These are phyloP conservation scores for Kernera saxatilis DNA, from an alignment of 345 rosid genomes.

Conservation along the genomic window DNA sequence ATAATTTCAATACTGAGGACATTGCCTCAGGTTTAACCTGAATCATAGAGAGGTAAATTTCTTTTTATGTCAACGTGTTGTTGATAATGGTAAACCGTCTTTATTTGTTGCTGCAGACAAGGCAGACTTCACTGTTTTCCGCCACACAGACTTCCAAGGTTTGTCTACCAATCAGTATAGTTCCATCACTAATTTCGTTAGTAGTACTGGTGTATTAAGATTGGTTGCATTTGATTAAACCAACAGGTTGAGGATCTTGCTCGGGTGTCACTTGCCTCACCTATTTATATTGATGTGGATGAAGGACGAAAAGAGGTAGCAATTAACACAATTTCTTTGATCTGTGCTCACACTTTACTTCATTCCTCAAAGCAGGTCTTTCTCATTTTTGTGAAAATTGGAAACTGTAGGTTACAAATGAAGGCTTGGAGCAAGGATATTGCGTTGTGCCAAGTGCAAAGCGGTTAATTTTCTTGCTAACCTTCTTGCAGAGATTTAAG, in stretches of 20 bases:
- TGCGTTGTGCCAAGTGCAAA: slow-evolving; percentile 79
- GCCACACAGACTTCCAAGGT: slow-evolving; percentile 96
- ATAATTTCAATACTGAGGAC: neutral
- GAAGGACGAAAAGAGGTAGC: slow-evolving; percentile 80
- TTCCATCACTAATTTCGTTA: neutral
- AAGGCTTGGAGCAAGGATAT: slow-evolving; percentile 93
- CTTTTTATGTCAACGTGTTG: neutral
- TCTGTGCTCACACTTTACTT: neutral
- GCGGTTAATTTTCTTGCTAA: slow-evolving; percentile 77
- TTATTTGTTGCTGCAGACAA: slow-evolving; percentile 47
- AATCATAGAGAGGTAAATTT: neutral
- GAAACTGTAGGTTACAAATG: slow-evolving; percentile 77
- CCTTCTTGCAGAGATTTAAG: slow-evolving; percentile 75
- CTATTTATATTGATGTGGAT: slow-evolving; percentile 82
- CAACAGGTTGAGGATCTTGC: slow-evolving; percentile 93
- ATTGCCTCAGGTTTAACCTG: neutral
- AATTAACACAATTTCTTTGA: neutral
- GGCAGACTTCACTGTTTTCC: slow-evolving; percentile 95
- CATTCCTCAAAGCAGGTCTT: neutral
- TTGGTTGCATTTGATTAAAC: neutral
- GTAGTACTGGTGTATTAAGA: neutral
- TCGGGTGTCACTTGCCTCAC: slow-evolving; percentile 73
- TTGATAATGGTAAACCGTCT: neutral
- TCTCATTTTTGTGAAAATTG: slow-evolving; percentile 3
- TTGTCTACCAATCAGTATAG: slow-evolving; percentile 5